Conservation (phyloP, 352 stramenopile genomes). For the Globisporangium canariense region DNA sequence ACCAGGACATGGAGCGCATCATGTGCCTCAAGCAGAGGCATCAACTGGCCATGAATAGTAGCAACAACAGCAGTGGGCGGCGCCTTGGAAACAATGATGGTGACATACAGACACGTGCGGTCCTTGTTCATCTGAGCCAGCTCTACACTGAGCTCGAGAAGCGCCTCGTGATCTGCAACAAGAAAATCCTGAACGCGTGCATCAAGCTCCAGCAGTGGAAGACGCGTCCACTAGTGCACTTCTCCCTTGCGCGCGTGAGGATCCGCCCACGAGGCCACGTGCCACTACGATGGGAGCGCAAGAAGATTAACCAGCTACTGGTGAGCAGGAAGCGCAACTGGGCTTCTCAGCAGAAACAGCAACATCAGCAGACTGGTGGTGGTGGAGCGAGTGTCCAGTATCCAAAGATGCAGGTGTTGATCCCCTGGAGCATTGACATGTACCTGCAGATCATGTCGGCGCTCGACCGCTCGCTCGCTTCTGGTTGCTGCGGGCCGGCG, state of each 20-base stretch:
- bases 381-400: constrained; percentile 20
- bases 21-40: constrained; percentile 17
- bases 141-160: constrained; percentile 41
- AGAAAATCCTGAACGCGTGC: constrained; percentile 51
- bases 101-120: constrained; percentile 25
- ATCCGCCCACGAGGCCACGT: constrained; percentile 47
- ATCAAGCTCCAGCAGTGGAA: constrained; percentile 38
- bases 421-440: constrained; percentile 80
- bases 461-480: constrained; percentile 22
- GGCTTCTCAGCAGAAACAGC: not conserved
- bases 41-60: constrained; percentile 11
- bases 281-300: constrained; percentile 37
- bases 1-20: constrained; percentile 49
- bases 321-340: not conserved
- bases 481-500: constrained; percentile 14
- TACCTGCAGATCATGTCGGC: constrained; percentile 58
- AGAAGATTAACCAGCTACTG: constrained; percentile 23
- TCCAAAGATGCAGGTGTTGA: constrained; percentile 53
- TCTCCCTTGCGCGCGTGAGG: constrained; percentile 30
- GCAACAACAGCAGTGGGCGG: not conserved
- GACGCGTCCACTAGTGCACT: constrained; percentile 1
- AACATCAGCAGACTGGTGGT: not conserved
- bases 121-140: constrained; percentile 49
- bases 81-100: not conserved
- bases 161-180: constrained; percentile 58